Evolutionary conservation across 495 filamentous ascomycete species (phyloP), one percentile per base, ranked within the genome.

Genomic region (Parathielavia appendiculata): DNA sequence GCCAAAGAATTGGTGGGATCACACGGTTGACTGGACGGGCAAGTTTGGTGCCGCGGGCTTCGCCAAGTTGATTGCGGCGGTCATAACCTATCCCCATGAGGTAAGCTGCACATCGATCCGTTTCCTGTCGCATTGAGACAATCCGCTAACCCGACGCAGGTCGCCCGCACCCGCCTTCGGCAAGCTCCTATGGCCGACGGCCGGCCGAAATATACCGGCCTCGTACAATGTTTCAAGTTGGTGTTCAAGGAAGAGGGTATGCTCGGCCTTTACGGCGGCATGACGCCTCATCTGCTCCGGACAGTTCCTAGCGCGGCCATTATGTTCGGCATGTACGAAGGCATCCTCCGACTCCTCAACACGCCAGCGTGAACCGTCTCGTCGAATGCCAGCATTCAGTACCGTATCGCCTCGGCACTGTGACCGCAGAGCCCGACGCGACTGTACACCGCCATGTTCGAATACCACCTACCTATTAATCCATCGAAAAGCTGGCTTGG

Each of bases 271-370:
- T 96, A 96, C 65, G 91, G 91, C 55, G 91, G 91, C 14, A 71
- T 96, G 66, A 90, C 88, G 32, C 89, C 91, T 23, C 91, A 96
- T 68, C 84, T 96, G 64, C 77, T 92, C 60, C 82, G 91, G 38
- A 91, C 91, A 13, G 89, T 96, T 4, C 91, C 91, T 6, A 91
- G 87, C 51, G 91, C 91, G 13, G 88, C 88, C 51, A 92, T 96
- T 67, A 95, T 92, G 79, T 92, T 95, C 64, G 90, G 90, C 58
- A 91, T 90, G 71, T 96, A 95, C 70, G 90, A 95, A 71, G 83
- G 81, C 32, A 89, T 93, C 57, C 74, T 95, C 51, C 81, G 82
- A 41, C 59, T 86, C 19, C 67, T 83, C 35, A 72, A 64, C 35
- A 64, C 68, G 12, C 46, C 57, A 38, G 58, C 63, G 1, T 67